Evolutionary conservation across 768 basidiomycete species (phyloP).

Genomic region (Mycena galopus): DNA sequence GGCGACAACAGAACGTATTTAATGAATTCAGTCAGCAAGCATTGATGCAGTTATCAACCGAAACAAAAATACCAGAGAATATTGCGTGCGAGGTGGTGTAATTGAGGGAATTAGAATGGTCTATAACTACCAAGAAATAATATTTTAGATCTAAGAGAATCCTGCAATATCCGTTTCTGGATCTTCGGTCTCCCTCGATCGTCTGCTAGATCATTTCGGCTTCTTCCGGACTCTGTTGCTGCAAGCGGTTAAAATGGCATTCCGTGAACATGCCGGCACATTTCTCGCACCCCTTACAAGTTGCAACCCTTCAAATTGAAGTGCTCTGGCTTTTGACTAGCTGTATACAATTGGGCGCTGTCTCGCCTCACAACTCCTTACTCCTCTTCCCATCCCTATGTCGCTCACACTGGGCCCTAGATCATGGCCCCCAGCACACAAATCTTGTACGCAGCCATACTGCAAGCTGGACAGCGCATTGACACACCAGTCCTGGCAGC

Average conservation of each 20-base stretch:
- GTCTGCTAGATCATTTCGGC: no score
- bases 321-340: background rate
- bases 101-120: constrained; percentile 38
- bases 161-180: no score
- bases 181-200: no score
- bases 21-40: background rate
- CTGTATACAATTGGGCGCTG: background rate
- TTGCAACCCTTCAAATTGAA: background rate
- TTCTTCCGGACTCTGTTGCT: no score
- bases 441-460: background rate
- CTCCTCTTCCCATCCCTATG: background rate
- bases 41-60: background rate
- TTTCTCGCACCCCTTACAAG: background rate
- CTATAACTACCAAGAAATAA: no score
- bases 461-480: background rate
- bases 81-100: background rate
- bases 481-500: background rate
- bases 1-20: background rate
- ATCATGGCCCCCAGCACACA: constrained; percentile 6
- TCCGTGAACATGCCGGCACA: background rate
- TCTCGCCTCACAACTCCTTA: background rate
- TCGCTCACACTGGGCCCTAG: constrained; percentile 3
- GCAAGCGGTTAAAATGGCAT: no score
- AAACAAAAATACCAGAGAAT: background rate
- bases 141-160: no score